Base-by-base conservation (phyloP, 306 rosid genomes). In the Acmispon strigosus region DNA sequence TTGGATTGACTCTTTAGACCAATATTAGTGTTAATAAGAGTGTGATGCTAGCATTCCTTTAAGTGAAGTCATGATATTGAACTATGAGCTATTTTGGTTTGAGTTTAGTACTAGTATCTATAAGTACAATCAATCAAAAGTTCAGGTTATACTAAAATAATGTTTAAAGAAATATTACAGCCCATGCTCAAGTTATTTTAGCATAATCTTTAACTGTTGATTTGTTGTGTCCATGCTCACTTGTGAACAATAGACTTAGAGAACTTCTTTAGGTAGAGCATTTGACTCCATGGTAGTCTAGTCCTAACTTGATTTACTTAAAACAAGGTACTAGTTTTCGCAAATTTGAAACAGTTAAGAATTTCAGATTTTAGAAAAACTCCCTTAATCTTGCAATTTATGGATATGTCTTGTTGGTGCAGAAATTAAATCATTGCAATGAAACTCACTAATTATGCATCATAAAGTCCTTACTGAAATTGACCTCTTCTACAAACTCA, bases 361-460 rank as follows among this genome's bases (percentile, higher is more conserved):
- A 18, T 18, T 44, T 27, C 8, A 32, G 16, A 2, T 43, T 58
- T 62, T 24, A 29, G 63, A 17, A 16, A 68, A 7, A 15, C 62
- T 44, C 34, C 43, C 55, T 58, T 74, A 52, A 43, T 64, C 37
- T 65, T 64, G 57, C 32, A 15, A 62, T 72, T 45, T 29, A 52
- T 62, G 11, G 15, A 14, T 78, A 22, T n/a, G n/a, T 18, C 43
- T 53, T 69, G 59, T 39, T 78, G 67, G 70, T 79, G 90, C 92
- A 94, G 99, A 84, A 74, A 89, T 84, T n/a, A 89, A 52, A 64
- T 60, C 77, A 9, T 63, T 94, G 87, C 96, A 87, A 70, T 89
- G 96, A 36, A 87, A 86, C 73, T 75, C 62, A 73, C 47, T 58
- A 58, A 39, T 7, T 9, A 39, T 8, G 12, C 69, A 72, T 61